Base-by-base conservation (phyloP, 345 rosid genomes). In the Citrus mangshanensis region DNA sequence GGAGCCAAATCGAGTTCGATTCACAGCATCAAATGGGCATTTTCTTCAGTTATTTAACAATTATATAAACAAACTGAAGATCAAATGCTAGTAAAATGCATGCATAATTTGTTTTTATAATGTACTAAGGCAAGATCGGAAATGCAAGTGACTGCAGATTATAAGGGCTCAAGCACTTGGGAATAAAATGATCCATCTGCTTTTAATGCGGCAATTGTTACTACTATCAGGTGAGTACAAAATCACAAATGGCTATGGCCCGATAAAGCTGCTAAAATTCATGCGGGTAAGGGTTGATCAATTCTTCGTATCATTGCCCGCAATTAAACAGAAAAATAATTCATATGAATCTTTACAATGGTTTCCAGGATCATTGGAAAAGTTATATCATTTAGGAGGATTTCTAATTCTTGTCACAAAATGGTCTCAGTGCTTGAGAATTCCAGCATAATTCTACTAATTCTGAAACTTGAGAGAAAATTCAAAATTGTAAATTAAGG, bases 171-270 rank as follows among this genome's bases (percentile, higher is more conserved):
- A 7, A 58, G 81, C 6, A 51, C 21, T 68, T 79, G 88, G 86
- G 78, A 70, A 9, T 38, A 79, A 6, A 14, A 35, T 18, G 73
- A 86, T 77, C 86, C 84, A 13, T 86, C 84, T 28, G 84, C 81
- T 24, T 83, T 85, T 51, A 73, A 58, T 24, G 81, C 83, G 84
- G 56, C 59, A 1, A 60, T 70, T 70, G 10, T 74, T 12, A 30
- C n/a, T 38, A 14, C 25, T 46, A 12, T 79, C 3, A 10, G 88
- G 88, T 55, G 85, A 82, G 73, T 85, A 80, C 38, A 84, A 85
- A 68, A 68, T 80, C 58, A 75, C 84, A 25, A 85, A 82, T 78
- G 88, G 88, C 27, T 80, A 80, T 73, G 86, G 82, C 10, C 84
- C 81, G 81, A 82, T 1, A 82, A 69, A 82, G 81, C 82, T 34